Conservation (phyloP, 306 rosid genomes). For the Gynostemma pentaphyllum region DNA sequence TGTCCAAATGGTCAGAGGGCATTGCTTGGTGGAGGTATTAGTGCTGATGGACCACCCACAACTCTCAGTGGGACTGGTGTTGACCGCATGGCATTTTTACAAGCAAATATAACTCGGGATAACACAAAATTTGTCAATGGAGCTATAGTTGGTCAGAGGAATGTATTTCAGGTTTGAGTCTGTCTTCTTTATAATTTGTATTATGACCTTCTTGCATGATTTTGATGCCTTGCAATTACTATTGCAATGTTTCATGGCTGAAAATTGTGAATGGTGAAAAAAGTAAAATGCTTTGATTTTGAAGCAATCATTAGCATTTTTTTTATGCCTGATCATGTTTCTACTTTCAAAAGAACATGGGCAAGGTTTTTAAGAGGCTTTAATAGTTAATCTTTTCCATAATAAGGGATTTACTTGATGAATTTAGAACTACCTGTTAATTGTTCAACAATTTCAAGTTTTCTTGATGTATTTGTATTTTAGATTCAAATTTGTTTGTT, state of each 20-base stretch:
- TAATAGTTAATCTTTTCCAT: background rate
- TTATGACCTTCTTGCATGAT: background rate
- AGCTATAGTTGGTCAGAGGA: constrained; percentile 65
- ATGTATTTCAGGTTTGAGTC: constrained; percentile 73
- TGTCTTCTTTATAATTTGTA: background rate
- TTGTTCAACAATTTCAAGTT: background rate
- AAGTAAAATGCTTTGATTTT: background rate
- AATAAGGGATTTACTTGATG: background rate
- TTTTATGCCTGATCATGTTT: background rate
- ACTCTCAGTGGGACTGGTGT: constrained; percentile 94
- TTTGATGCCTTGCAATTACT: background rate
- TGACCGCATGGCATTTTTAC: constrained; percentile 82
- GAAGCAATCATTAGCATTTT: background rate
- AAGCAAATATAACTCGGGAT: constrained; percentile 88
- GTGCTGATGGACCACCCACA: constrained; percentile 95
- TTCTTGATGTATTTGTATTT: background rate
- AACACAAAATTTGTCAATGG: constrained; percentile 92
- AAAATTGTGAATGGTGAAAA: too few species aligned
- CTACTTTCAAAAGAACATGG: background rate
- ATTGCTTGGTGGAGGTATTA: constrained; percentile 79
- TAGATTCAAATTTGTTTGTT: background rate
- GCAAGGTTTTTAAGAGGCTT: background rate
- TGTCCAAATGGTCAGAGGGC: constrained; percentile 70
- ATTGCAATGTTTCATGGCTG: background rate
- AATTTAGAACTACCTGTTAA: background rate